Base-by-base conservation (phyloP, 2,329 filamentous ascomycete species). In the Penicillium rolfsii region DNA sequence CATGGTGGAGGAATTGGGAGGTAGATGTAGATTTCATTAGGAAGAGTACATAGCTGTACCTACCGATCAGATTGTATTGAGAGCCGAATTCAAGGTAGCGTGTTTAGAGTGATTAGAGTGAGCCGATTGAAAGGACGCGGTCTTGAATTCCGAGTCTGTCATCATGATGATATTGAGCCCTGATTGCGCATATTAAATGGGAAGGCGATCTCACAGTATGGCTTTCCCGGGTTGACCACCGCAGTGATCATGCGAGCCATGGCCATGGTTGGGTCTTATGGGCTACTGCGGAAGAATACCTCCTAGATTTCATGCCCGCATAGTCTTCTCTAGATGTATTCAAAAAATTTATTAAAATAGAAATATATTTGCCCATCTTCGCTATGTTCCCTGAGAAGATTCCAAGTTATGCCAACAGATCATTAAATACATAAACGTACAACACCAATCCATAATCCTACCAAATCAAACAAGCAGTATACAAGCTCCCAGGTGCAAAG, bases 91-190 rank as follows among this genome's bases (percentile, higher is more conserved):
- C 12, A 7, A n/a, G 14, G 3, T 8, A 30, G 14, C 19, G 19
- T 22, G 19, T 22, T 22, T 22, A 22, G 19, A 22, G 19, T 22
- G 1, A 22, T 22, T 22, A 22, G 19, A 22, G 19, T 1, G 19
- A 22, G 19, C 19, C 19, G 19, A 22, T 22, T 22, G 19, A 22
- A 22, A 22, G 19, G 1, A 22, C 19, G 11, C 62, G 64, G 64
- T 8, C 9, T 3, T 45, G 3, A 41, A 1, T 65, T 50, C 64
- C 60, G 55, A 22, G 45, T 30, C 33, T 59, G 57, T 62, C 63
- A 65, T 65, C 38, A 61, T 65, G 43, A 65, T 66, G 53, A 55
- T 58, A 55, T 59, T 16, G 46, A 55, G 58, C 61, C 55, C 56
- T 58, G 48, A 55, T 9, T 22, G 35, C 16, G 35, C 33, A 22